These are phyloP conservation scores for Casuarina equisetifolia DNA, from an alignment of 306 rosid genomes.

Conservation along the genomic window DNA sequence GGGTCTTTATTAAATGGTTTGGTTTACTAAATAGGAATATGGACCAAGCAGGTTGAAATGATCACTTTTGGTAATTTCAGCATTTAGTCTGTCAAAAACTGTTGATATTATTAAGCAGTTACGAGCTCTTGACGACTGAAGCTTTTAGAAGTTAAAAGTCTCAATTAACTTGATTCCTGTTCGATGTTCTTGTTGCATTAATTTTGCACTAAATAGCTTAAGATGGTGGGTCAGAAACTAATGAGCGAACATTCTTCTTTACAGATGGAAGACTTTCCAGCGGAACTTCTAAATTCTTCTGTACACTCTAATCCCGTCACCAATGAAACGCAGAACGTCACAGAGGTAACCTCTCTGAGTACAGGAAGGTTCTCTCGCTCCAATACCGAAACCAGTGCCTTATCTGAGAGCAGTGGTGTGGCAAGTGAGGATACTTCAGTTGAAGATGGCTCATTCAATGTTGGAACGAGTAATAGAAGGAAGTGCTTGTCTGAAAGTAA, in stretches of 20 bases:
- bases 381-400: constrained; percentile 45
- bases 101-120: not conserved
- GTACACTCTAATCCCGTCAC: constrained; percentile 31
- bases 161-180: not conserved
- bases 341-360: constrained; percentile 40
- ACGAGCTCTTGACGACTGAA: not conserved
- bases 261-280: constrained; percentile 70
- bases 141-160: not conserved
- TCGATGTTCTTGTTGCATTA: not conserved
- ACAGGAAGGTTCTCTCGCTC: constrained; percentile 41
- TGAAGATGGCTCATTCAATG: constrained; percentile 51
- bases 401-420: constrained; percentile 29
- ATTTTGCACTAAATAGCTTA: not conserved
- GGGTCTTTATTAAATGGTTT: not conserved
- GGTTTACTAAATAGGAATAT: not conserved
- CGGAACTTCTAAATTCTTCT: constrained; percentile 41
- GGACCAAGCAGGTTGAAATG: not conserved
- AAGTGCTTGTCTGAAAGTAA: constrained; percentile 59
- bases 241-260: constrained; percentile 28
- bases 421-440: constrained; percentile 27
- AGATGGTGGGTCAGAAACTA: not conserved
- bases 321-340: constrained; percentile 42
- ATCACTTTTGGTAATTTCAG: not conserved
- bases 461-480: constrained; percentile 39
- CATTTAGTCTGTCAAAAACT: not conserved